Conservation (phyloP, 805 yeast genomes). For the Ogataea henricii region DNA sequence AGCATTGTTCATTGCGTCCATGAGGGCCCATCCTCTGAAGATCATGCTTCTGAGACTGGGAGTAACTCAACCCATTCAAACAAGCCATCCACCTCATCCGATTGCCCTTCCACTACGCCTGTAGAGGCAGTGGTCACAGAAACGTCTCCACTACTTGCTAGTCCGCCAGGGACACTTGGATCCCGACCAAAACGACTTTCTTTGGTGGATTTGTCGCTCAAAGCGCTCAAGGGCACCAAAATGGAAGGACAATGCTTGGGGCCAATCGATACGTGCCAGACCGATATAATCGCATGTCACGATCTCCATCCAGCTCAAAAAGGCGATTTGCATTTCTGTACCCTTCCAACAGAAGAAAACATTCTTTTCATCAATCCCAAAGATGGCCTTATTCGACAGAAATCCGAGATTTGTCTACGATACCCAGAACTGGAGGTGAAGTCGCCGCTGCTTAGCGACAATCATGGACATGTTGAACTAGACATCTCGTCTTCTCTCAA, state of each 20-base stretch:
- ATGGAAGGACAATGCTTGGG: slow-evolving; percentile 38
- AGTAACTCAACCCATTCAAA: slow-evolving; percentile 9
- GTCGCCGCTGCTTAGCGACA: slow-evolving; percentile 33
- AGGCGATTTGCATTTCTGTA: slow-evolving; percentile 35
- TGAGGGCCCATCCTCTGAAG: slow-evolving; percentile 35
- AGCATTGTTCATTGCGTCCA: slow-evolving; percentile 87
- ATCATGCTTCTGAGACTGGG: not conserved
- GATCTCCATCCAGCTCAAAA: slow-evolving; percentile 21
- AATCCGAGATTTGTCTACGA: slow-evolving; percentile 26
- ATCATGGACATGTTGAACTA: not conserved
- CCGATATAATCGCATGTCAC: slow-evolving; percentile 26
- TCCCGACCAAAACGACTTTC: slow-evolving; percentile 19
- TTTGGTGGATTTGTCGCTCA: slow-evolving; percentile 34
- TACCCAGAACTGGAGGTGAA: slow-evolving; percentile 35
- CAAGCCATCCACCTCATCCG: no score
- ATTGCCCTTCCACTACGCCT: no score
- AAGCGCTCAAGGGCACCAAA: slow-evolving; percentile 30
- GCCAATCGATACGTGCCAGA: slow-evolving; percentile 30
- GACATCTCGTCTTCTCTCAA: not conserved
- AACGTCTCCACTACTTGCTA: slow-evolving; percentile 5
- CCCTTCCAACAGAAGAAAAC: slow-evolving; percentile 37
- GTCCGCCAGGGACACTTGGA: not conserved
- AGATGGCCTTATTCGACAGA: slow-evolving; percentile 28
- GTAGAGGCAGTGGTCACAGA: slow-evolving; percentile 2
- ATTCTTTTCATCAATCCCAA: slow-evolving; percentile 32